Conservation (phyloP, 345 rosid species). For the Lepidium africanum region DNA sequence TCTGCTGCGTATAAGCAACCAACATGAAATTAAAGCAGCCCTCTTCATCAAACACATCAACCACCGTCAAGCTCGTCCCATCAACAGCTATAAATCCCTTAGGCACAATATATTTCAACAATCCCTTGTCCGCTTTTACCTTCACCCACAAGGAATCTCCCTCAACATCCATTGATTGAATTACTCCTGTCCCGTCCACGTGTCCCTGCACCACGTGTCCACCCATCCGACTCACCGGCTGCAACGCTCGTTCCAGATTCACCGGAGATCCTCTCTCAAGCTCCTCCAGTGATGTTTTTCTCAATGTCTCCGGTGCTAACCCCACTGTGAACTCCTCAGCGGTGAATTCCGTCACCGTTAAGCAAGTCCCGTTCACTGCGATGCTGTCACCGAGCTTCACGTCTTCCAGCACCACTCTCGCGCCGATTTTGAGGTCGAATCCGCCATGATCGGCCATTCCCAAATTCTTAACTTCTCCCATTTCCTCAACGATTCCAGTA, state of each 20-base stretch:
- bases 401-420: slow-evolving; percentile 53
- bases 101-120: slow-evolving; percentile 69
- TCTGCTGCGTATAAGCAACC: slow-evolving; percentile 74
- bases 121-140: slow-evolving; percentile 44
- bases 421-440: slow-evolving; percentile 52
- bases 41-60: slow-evolving; percentile 71
- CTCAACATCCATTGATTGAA: slow-evolving; percentile 49
- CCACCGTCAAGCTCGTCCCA: slow-evolving; percentile 90
- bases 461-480: slow-evolving; percentile 53
- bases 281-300: slow-evolving; percentile 70
- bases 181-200: slow-evolving; percentile 88
- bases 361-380: slow-evolving; percentile 79
- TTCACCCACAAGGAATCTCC: slow-evolving; percentile 84
- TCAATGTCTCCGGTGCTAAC: slow-evolving; percentile 65
- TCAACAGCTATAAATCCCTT: slow-evolving; percentile 87
- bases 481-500: slow-evolving; percentile 85
- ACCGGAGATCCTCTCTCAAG: slow-evolving; percentile 60
- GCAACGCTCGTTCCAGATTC: slow-evolving; percentile 82
- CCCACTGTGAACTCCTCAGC: slow-evolving; percentile 60
- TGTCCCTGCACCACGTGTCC: slow-evolving; percentile 95
- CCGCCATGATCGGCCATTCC: slow-evolving; percentile 58
- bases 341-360: slow-evolving; percentile 67
- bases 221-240: slow-evolving; percentile 72
- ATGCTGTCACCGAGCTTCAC: slow-evolving; percentile 81
- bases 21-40: slow-evolving; percentile 77